Base-by-base conservation (phyloP, 108 stramenopile species). In the Stephanodiscus triporus region DNA sequence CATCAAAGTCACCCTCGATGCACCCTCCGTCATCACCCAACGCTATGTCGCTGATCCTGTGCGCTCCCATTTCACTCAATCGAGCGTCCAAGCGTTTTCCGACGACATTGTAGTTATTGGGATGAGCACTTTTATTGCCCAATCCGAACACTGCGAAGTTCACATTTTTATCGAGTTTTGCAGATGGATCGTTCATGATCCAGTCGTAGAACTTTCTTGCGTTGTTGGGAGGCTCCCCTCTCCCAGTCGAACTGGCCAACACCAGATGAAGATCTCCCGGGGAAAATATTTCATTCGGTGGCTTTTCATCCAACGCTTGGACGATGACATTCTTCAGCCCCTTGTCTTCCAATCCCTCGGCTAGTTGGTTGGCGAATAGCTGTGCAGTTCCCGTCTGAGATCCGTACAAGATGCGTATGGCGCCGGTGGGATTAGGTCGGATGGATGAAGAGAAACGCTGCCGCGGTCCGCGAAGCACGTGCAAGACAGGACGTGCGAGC, bases 311-410 rank as follows among this genome's bases (percentile, higher is more conserved):
- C 47, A 75, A 71, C 30, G 76, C 84, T 45, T 70, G 11, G 24
- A 87, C 38, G 19, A 68, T 68, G 58, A 85, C 70, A 19, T 74
- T 38, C 20, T 84, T 59, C 32, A 74, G 68, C 40, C 60, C 68
- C 26, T 45, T 59, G 10, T 77, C 81, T 22, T 78, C 50, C 19
- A 92, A 70, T 14, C 91, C 88, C 6, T 88, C 81, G 30, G 83
- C 80, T 26, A 97, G 78, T 51, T 84, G 87, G 50, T 83, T 76
- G 22, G 96, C 91, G 81, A 97, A 97, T 27, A 96, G 77, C 73
- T 98, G 91, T 0, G 97, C 95, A 1, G 97, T 98, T 10, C 97
- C 97, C 24, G 95, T 95, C 75, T 97, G 96, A 29, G 86, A 87
- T 17, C 85, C 95, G 47, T 90, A 96, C 59, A 84, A 79, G 19